Conservation (phyloP, 371 early-diverging fungal genomes). For the Blastocladiella emersonii region DNA sequence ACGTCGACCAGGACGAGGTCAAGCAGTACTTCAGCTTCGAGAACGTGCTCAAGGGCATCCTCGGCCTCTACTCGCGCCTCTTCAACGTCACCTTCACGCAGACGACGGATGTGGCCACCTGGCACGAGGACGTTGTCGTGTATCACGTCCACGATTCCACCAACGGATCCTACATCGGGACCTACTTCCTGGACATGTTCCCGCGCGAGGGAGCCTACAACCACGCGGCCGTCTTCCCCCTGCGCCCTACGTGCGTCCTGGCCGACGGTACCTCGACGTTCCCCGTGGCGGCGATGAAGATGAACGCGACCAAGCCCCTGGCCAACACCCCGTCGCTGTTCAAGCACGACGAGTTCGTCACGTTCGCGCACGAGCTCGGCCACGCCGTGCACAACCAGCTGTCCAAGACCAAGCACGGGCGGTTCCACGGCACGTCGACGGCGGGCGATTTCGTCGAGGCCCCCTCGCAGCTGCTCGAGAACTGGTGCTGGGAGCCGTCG, state of each 20-base stretch:
- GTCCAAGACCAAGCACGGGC: constrained; percentile 47
- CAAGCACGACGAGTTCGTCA: constrained; percentile 68
- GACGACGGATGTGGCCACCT: constrained; percentile 40
- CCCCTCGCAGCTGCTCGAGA: constrained; percentile 73
- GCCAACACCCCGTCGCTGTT: constrained; percentile 55
- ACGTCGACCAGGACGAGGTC: constrained; percentile 59
- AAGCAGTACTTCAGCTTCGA: constrained; percentile 63
- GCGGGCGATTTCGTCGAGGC: constrained; percentile 85
- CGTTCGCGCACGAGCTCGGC: constrained; percentile 66
- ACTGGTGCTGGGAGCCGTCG: constrained; percentile 48
- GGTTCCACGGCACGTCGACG: constrained; percentile 63
- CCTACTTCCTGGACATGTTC: constrained; percentile 63
- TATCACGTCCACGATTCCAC: constrained; percentile 51
- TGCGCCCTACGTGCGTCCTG: constrained; percentile 43
- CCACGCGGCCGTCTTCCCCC: constrained; percentile 48
- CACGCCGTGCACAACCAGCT: constrained; percentile 74
- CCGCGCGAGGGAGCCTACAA: constrained; percentile 67
- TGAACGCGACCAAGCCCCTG: constrained; percentile 65
- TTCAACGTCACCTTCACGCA: constrained; percentile 47
- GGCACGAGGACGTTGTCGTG: constrained; percentile 54
- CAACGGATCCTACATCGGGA: constrained; percentile 44
- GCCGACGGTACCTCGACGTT: constrained; percentile 34
- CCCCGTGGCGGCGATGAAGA: constrained; percentile 67
- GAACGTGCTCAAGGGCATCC: constrained; percentile 45
- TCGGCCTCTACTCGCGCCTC: constrained; percentile 52